Percentiles rank a stretch among this genome's conserved stretches.
Evolutionary conservation across 495 filamentous ascomycete species (phyloP).

Genomic region (Filosporella fistucella): DNA sequence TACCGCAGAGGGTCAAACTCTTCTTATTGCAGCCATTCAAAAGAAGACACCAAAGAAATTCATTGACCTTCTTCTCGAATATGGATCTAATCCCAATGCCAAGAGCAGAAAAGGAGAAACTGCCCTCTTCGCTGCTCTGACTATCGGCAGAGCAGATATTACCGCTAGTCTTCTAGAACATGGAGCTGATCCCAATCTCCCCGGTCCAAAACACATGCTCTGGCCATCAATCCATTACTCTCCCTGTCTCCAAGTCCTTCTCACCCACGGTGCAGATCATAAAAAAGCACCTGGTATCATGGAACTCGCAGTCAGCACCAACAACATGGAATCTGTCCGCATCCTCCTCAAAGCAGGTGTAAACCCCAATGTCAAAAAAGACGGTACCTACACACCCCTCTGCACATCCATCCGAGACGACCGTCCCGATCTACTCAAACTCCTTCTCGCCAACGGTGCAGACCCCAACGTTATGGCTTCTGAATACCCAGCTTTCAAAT

Average conservation of each 20-base stretch:
- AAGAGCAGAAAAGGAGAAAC: conserved; percentile 47
- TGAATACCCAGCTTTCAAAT: conserved; percentile 53
- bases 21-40: conserved; percentile 28
- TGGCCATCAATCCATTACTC: background rate
- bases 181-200: conserved; percentile 40
- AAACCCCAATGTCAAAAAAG: conserved; percentile 48
- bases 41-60: conserved; percentile 28
- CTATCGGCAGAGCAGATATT: conserved; percentile 29
- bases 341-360: conserved; percentile 46
- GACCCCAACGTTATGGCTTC: conserved; percentile 44
- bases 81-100: conserved; percentile 44
- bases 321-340: conserved; percentile 42
- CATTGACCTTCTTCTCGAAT: conserved; percentile 40
- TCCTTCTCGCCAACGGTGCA: conserved; percentile 43
- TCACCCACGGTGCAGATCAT: conserved; percentile 37
- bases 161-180: conserved; percentile 29
- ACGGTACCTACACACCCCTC: conserved; percentile 51
- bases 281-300: conserved; percentile 41
- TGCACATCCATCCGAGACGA: conserved; percentile 53
- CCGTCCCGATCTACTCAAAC: conserved; percentile 41
- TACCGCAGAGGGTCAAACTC: conserved; percentile 38
- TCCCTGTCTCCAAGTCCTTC: conserved; percentile 34
- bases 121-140: conserved; percentile 41
- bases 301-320: conserved; percentile 42
- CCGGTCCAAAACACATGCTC: conserved; percentile 33